A percentile compares a stretch with the other conserved stretches of the same genome.
Conservation (phyloP, 2,329 filamentous ascomycete genomes). For the Stagonosporopsis tanaceti region DNA sequence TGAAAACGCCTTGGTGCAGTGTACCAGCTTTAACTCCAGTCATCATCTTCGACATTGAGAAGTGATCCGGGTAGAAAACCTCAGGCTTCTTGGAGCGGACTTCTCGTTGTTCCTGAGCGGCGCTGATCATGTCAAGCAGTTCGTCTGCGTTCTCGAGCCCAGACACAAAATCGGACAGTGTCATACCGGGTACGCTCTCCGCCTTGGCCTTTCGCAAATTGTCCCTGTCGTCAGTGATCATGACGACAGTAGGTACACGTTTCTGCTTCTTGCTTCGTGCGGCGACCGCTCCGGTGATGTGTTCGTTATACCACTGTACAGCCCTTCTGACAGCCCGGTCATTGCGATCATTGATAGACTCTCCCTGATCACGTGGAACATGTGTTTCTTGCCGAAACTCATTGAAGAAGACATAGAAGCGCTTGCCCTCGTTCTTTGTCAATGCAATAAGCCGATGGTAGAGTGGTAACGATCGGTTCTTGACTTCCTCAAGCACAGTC, state of each 20-base stretch:
- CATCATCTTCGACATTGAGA: slow-evolving; percentile 88
- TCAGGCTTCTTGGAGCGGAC: slow-evolving; percentile 71
- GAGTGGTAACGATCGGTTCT: slow-evolving; percentile 89
- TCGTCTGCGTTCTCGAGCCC: slow-evolving; percentile 83
- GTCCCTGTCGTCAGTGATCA: slow-evolving; percentile 92
- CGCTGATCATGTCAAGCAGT: slow-evolving; percentile 91
- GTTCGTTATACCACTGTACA: slow-evolving; percentile 88
- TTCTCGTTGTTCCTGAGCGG: slow-evolving; percentile 73
- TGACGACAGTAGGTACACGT: slow-evolving; percentile 79
- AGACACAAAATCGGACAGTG: slow-evolving; percentile 77
- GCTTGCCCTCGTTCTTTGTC: slow-evolving; percentile 94
- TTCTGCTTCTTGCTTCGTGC: slow-evolving; percentile 58
- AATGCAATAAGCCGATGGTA: slow-evolving; percentile 92
- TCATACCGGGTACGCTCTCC: slow-evolving; percentile 75
- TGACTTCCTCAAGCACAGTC: slow-evolving; percentile 94
- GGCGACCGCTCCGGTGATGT: slow-evolving; percentile 72
- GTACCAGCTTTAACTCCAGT: slow-evolving; percentile 89
- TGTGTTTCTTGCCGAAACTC: slow-evolving; percentile 95
- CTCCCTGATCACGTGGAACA: slow-evolving; percentile 74
- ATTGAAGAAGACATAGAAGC: slow-evolving; percentile 99
- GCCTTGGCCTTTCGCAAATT: slow-evolving; percentile 82
- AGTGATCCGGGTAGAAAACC: slow-evolving; percentile 89
- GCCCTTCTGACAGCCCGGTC: slow-evolving; percentile 88
- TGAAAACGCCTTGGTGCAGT: slow-evolving; percentile 93
- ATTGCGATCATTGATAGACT: slow-evolving; percentile 96